Evolutionary conservation across 2,329 filamentous ascomycete species (phyloP).

Genomic region (Penicillium sclerotigenum): DNA sequence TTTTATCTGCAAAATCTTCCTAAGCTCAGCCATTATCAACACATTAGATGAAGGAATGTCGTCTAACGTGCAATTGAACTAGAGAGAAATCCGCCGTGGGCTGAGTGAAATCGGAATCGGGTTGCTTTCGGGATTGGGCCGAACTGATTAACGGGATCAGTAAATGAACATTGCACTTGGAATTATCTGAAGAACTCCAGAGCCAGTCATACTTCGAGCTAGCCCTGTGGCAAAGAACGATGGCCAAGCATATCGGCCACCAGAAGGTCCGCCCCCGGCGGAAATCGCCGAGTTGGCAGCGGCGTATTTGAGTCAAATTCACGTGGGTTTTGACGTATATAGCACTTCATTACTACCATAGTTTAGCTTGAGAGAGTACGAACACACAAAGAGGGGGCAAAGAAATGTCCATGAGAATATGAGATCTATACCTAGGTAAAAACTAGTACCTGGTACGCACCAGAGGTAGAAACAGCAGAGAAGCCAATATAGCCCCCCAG

Average conservation of each 20-base stretch:
- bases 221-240: neutral
- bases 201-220: neutral
- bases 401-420: neutral
- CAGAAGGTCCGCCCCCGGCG: neutral
- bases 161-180: neutral
- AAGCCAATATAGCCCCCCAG: neutral
- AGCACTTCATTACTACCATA: neutral
- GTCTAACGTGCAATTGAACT: neutral
- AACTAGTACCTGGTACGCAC: neutral
- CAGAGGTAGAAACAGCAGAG: neutral
- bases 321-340: neutral
- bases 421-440: neutral
- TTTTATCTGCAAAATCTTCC: neutral
- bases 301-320: neutral
- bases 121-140: neutral
- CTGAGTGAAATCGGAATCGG: neutral
- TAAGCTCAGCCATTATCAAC: neutral
- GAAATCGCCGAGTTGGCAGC: neutral
- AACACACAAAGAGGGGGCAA: no score
- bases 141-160: neutral
- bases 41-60: neutral
- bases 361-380: no score
- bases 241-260: neutral
- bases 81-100: conserved; percentile 1
- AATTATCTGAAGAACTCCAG: neutral